Base-by-base conservation (phyloP, 2,329 filamentous ascomycete species). In the Penicillium sp. region DNA sequence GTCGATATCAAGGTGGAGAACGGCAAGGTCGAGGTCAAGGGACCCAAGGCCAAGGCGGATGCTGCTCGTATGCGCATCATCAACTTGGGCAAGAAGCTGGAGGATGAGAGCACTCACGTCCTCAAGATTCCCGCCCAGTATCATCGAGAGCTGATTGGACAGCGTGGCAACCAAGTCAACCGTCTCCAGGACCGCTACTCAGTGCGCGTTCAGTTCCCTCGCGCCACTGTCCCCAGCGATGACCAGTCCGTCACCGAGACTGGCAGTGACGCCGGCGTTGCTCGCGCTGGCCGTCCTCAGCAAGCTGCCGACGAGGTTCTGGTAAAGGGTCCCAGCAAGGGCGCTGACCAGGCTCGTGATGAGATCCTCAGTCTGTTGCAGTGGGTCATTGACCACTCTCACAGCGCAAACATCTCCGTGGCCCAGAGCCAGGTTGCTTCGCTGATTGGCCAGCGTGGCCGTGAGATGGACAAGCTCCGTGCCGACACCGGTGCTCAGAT, bases 141-240 rank as follows among this genome's bases (percentile, higher is more conserved):
- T 74, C 94, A 99, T 74, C 84, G 90, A 54, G 92, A 96, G 69
- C 80, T 99, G 49, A 99, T 99, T 63, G 94, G 94, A 44, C 83
- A 89, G 18, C 87, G 89, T 64, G 94, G 94, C 53, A 84, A 80
- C 66, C 89, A 95, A 69, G 92, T 99, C 67, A 94, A 94, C 75
- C 87, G 89, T 60, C 82, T 99, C 22, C 92, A 99, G 74, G 90
- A 87, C 50, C 88, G 92, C 42, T 96, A 99, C 79, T 87, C 88
- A 68, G 94, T 99, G 38, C 86, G 92, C 57, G 94, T 99, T 63
- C 92, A 96, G 76, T 99, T 99, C 79, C 94, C 94, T 36, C 89
- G 91, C 45, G 64, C 64, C 46, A 70, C 69, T 20, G 16, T 14
- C 38, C 33, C 48, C 46, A 79, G 82, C 53, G 89, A 94, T 53